Conservation (phyloP, 345 rosid species). For the Populus simonii region DNA sequence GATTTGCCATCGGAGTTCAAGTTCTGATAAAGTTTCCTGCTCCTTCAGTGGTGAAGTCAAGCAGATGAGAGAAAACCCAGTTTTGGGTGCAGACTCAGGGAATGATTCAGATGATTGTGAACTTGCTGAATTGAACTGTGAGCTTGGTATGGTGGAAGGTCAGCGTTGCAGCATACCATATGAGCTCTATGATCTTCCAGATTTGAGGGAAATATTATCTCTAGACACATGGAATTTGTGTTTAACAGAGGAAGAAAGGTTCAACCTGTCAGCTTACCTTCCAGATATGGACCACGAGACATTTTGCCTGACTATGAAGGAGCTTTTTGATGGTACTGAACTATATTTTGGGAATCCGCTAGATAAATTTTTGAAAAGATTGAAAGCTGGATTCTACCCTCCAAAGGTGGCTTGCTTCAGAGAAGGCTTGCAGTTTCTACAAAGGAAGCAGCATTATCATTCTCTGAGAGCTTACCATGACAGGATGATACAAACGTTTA, state of each 20-base stretch:
- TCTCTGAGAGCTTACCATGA: slow-evolving; percentile 51
- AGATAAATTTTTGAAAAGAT: slow-evolving; percentile 47
- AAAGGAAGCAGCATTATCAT: slow-evolving; percentile 46
- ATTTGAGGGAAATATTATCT: slow-evolving; percentile 53
- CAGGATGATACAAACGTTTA: slow-evolving; percentile 39
- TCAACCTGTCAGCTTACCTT: slow-evolving; percentile 47
- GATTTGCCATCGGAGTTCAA: slow-evolving; percentile 25
- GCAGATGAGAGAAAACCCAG: slow-evolving; percentile 31
- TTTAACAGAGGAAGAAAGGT: slow-evolving; percentile 63
- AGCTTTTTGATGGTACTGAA: slow-evolving; percentile 52
- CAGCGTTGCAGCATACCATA: slow-evolving; percentile 56
- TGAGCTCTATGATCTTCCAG: slow-evolving; percentile 61
- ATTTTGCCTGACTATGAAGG: slow-evolving; percentile 48
- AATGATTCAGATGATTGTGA: slow-evolving; percentile 47
- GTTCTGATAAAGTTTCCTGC: slow-evolving; percentile 15
- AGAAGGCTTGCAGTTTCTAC: slow-evolving; percentile 39
- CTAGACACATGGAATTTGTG: slow-evolving; percentile 61
- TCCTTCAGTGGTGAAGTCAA: slow-evolving; percentile 17
- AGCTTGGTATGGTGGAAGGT: slow-evolving; percentile 53
- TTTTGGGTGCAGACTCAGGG: slow-evolving; percentile 25
- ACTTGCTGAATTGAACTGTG: slow-evolving; percentile 38
- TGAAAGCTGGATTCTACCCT: slow-evolving; percentile 60
- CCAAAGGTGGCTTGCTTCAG: slow-evolving; percentile 46
- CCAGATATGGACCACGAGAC: slow-evolving; percentile 67
- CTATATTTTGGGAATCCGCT: slow-evolving; percentile 58